Base-by-base conservation (phyloP, 2,329 filamentous ascomycete species). In the Triangularia verruculosa region DNA sequence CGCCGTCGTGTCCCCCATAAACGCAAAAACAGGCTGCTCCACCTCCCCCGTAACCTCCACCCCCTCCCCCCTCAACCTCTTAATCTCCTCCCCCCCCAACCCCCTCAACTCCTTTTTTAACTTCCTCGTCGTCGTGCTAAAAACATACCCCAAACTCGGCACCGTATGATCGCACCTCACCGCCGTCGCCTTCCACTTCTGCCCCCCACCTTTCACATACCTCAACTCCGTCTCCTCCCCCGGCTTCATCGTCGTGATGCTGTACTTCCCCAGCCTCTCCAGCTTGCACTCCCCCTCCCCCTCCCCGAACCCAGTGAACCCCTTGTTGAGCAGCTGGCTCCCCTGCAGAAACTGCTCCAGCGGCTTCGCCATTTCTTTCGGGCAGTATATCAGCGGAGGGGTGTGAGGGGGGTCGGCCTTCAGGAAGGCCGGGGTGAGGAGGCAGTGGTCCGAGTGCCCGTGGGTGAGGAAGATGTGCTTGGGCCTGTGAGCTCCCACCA, bases 401-500 rank as follows among this genome's bases (percentile, higher is more conserved):
- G 79, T 76, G 20, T 78, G 76, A 20, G 34, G 32, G 17, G 34
- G 27, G 15, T 51, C 27, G 20, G 78, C 73, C 60, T 77, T 78
- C 60, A 78, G 74, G 60, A 81, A 83, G 3, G 77, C 77, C 0
- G 79, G 76, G 1, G 77, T 68, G 1, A 80, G 72, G 4, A 81
- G 72, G 1, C 77, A 76, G 68, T 83, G 80, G 66, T 83, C 80
- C 64, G 70, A 78, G 66, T 83, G 80, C 55, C 80, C 80, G 64
- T 83, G 80, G 0, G 80, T 82, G 56, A 82, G 70, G 66, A 83
- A 82, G 65, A 83, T 74, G 70, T 82, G 80, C 57, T 80, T 81
- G 0, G 80, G 80, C 0, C 80, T 75, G 1, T 74, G 67, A 28
- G 76, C 77, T 72, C 81, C 82, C 69, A 82, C 76, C 61, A 74